Evolutionary conservation across 164 flowering plant genomes (phyloP).

Genomic region (Piper longum): DNA sequence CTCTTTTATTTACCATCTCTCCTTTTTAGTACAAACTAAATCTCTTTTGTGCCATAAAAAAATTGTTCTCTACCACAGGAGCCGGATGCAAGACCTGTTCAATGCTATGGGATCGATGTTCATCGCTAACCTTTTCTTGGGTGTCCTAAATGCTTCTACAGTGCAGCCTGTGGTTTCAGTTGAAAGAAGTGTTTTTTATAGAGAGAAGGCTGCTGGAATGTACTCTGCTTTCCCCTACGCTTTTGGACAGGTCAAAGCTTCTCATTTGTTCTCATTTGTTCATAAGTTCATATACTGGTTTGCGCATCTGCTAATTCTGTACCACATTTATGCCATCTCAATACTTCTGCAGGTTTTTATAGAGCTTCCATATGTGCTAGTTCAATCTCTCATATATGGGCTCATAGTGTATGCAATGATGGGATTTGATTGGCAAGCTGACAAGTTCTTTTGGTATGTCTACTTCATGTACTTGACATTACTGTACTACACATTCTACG

Average conservation of each 20-base stretch:
- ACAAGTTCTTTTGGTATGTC: slow-evolving; percentile 29
- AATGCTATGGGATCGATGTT: slow-evolving; percentile 23
- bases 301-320: no score
- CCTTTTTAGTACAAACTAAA: background rate
- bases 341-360: slow-evolving; percentile 16
- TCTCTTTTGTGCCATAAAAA: background rate
- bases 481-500: slow-evolving; percentile 32
- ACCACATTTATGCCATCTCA: no score
- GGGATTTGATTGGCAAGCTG: slow-evolving; percentile 26
- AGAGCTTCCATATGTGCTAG: slow-evolving; percentile 22
- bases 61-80: slow-evolving; percentile 9
- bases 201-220: slow-evolving; percentile 36
- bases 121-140: slow-evolving; percentile 17
- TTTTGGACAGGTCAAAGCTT: slow-evolving; percentile 17
- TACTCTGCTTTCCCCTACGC: slow-evolving; percentile 28
- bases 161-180: slow-evolving; percentile 28
- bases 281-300: background rate
- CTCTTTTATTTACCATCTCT: background rate
- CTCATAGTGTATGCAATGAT: slow-evolving; percentile 30
- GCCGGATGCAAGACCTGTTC: slow-evolving; percentile 14
- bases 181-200: slow-evolving; percentile 25
- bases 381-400: slow-evolving; percentile 20
- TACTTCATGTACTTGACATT: slow-evolving; percentile 31
- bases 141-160: slow-evolving; percentile 14
- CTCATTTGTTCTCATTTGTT: background rate